Conservation (phyloP, 257 asterid genomes). For the Nicotiana benthamiana region DNA sequence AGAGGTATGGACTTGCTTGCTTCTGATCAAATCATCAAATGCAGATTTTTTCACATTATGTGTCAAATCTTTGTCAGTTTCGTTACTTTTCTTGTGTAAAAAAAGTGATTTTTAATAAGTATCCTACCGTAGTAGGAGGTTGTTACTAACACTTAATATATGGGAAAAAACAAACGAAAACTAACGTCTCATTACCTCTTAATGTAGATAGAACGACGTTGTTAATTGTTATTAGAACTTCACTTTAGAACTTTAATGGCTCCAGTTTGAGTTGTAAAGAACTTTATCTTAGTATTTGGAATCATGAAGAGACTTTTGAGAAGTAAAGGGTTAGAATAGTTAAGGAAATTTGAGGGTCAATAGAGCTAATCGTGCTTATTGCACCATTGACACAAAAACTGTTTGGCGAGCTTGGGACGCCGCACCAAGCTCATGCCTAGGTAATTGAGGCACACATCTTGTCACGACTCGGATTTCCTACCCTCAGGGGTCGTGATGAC, state of each 20-base stretch:
- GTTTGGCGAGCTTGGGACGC: neutral
- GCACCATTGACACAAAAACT: neutral
- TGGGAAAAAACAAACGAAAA: neutral
- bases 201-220: neutral
- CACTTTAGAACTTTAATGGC: neutral
- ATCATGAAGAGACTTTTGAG: neutral
- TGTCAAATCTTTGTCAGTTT: neutral
- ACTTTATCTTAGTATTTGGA: neutral
- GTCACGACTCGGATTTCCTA: too few species aligned
- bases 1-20: slow-evolving; percentile 34
- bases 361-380: neutral
- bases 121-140: neutral
- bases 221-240: neutral
- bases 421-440: neutral
- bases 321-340: neutral
- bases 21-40: neutral
- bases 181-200: neutral
- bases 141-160: neutral
- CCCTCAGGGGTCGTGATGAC: too few species aligned
- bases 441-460: neutral
- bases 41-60: neutral
- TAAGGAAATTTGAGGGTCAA: neutral
- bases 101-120: neutral
- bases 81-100: neutral
- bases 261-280: neutral